Conservation (phyloP, 1,284 basidiomycete genomes). For the Phaffia rhodozyma region DNA sequence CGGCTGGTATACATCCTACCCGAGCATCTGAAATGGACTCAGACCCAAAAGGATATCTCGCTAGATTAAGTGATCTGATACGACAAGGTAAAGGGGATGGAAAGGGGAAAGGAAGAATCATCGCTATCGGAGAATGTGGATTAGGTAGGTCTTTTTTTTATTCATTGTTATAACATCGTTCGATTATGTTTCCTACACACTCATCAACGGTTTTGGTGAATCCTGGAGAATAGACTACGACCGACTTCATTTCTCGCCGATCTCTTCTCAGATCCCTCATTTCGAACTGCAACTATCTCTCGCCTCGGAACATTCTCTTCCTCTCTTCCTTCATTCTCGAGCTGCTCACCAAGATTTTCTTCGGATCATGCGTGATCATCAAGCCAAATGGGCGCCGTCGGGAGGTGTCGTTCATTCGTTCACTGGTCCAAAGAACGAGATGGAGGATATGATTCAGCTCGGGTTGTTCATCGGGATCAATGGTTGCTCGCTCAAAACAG, state of each 20-base stretch:
- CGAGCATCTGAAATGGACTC: constrained; percentile 63
- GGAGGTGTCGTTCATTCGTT: constrained; percentile 80
- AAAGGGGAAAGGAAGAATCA: constrained; percentile 47
- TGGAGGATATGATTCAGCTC: constrained; percentile 57
- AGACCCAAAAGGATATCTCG: constrained; percentile 50
- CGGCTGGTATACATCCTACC: constrained; percentile 77
- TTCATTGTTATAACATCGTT: not conserved
- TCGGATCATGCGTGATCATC: constrained; percentile 45
- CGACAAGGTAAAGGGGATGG: constrained; percentile 39
- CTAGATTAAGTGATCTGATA: constrained; percentile 49
- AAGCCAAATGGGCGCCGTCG: constrained; percentile 49
- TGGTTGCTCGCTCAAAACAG: constrained; percentile 73
- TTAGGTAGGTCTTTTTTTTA: constrained; percentile 43
- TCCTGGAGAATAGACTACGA: constrained; percentile 59
- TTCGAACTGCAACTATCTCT: constrained; percentile 62
- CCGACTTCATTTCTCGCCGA: constrained; percentile 55
- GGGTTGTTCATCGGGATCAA: constrained; percentile 69
- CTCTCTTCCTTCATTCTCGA: constrained; percentile 75
- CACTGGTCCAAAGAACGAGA: constrained; percentile 59
- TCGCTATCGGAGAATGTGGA: constrained; percentile 78
- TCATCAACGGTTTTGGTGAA: not conserved
- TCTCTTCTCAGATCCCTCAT: constrained; percentile 52
- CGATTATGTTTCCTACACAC: not conserved
- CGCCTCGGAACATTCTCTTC: constrained; percentile 59
- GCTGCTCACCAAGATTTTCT: constrained; percentile 63